Conservation (phyloP, 2,329 filamentous ascomycete genomes). For the Alternaria sp. region DNA sequence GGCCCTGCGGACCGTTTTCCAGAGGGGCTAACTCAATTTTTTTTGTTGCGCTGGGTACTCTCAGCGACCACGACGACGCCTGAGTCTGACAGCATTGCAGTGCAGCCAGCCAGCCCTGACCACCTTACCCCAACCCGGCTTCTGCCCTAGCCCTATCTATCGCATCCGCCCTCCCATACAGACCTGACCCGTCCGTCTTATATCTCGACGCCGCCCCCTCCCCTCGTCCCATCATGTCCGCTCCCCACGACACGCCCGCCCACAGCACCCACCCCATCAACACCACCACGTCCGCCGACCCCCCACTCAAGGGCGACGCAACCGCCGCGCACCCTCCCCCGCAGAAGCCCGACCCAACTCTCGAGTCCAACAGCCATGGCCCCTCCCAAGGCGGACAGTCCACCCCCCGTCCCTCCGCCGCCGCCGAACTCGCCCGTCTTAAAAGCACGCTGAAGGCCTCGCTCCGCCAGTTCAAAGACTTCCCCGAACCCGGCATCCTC, state of each 20-base stretch:
- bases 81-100: conserved; percentile 19
- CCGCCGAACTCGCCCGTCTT: conserved; percentile 62
- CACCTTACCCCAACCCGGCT: conserved; percentile 9
- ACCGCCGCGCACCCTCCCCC: conserved; percentile 43
- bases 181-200: conserved; percentile 15
- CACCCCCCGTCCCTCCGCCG: conserved; percentile 57
- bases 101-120: conserved; percentile 19
- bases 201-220: conserved; percentile 13
- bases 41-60: not conserved
- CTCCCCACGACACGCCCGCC: conserved; percentile 27
- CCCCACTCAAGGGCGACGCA: conserved; percentile 28
- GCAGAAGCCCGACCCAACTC: conserved; percentile 42
- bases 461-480: conserved; percentile 88
- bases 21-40: conserved; percentile 20
- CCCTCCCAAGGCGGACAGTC: conserved; percentile 56
- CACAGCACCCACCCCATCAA: conserved; percentile 24
- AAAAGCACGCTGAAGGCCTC: conserved; percentile 71
- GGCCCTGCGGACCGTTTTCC: conserved; percentile 23
- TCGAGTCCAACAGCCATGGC: conserved; percentile 41
- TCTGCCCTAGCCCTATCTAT: conserved; percentile 19
- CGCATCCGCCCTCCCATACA: conserved; percentile 10
- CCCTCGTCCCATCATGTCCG: conserved; percentile 41
- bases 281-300: conserved; percentile 25
- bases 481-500: conserved; percentile 87
- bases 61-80: not conserved